Evolutionary conservation across 176 grass and related monocot species (phyloP).

Genomic region (Cocos nucifera): DNA sequence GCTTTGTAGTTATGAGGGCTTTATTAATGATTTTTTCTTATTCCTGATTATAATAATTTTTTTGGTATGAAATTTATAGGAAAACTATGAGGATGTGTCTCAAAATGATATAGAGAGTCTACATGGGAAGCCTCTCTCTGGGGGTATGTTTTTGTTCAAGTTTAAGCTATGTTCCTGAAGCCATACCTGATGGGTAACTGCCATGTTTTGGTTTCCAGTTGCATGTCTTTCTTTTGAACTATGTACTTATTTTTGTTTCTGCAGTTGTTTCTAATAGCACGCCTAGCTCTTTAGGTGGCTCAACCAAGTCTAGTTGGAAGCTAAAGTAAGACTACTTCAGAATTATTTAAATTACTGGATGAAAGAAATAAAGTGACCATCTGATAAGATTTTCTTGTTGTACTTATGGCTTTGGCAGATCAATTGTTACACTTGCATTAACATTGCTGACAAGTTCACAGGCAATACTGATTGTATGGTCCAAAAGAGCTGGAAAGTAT

Average conservation of each 20-base stretch:
- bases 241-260: conserved; percentile 7
- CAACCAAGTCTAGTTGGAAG: conserved; percentile 64
- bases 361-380: not conserved
- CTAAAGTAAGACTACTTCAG: conserved; percentile 50
- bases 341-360: not conserved
- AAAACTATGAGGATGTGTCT: conserved; percentile 33
- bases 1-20: not conserved
- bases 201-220: not conserved
- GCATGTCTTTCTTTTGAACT: not conserved
- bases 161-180: not conserved
- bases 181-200: conserved; percentile 3
- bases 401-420: conserved; percentile 29
- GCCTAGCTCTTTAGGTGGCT: conserved; percentile 17
- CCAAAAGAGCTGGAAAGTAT: conserved; percentile 77
- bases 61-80: conserved; percentile 18
- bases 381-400: conserved; percentile 7
- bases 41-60: not conserved
- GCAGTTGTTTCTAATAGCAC: conserved; percentile 24
- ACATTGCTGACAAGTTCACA: conserved; percentile 93
- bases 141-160: conserved; percentile 35
- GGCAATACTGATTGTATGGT: conserved; percentile 93
- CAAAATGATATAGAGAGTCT: conserved; percentile 59
- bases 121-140: conserved; percentile 38
- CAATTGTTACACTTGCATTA: conserved; percentile 65
- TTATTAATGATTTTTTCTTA: not conserved